A percentile compares a stretch with the other conserved stretches of the same genome.
phyloP scores from a whole-genome alignment of 768 basidiomycete genomes.

The Sistotremastrum suecicum region DNA sequence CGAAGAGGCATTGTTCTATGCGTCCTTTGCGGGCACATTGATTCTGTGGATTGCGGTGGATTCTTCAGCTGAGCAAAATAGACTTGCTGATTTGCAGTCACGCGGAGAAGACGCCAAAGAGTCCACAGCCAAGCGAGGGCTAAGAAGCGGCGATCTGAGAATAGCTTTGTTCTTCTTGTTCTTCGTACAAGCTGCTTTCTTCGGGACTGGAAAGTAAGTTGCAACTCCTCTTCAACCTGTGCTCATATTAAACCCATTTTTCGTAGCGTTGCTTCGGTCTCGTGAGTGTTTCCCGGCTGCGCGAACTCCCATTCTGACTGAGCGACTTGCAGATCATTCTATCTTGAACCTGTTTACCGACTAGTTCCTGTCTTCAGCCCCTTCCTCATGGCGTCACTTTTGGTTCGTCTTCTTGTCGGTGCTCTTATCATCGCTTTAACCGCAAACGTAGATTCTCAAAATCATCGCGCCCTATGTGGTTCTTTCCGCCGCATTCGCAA shows the following conservation, averaged over 20 bases:
- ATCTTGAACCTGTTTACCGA: conserved; percentile 78
- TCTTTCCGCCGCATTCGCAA: conserved; percentile 52
- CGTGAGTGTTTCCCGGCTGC: conserved; percentile 28
- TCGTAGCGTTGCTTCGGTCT: conserved; percentile 65
- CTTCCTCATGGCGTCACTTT: conserved; percentile 63
- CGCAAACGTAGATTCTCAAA: conserved; percentile 49
- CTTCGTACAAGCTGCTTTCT: conserved; percentile 79
- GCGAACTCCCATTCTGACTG: not conserved
- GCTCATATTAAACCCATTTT: not conserved
- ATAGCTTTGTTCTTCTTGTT: conserved; percentile 74
- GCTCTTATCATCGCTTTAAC: not conserved
- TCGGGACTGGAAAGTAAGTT: conserved; percentile 71
- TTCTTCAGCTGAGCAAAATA: conserved; percentile 12
- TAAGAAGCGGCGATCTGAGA: conserved; percentile 44
- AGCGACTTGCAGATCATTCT: conserved; percentile 44
- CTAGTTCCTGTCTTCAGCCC: conserved; percentile 77
- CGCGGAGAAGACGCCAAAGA: conserved; percentile 7
- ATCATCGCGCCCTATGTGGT: conserved; percentile 71
- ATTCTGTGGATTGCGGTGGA: conserved; percentile 60
- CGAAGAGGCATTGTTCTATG: conserved; percentile 68
- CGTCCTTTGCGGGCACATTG: conserved; percentile 49
- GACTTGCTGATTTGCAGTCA: conserved; percentile 9
- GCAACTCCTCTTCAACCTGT: not conserved
- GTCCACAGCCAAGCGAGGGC: conserved; percentile 24
- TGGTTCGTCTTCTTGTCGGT: conserved; percentile 28